Evolutionary conservation across 2,329 filamentous ascomycete genomes (phyloP).

Genomic region (Penicillium sp.): DNA sequence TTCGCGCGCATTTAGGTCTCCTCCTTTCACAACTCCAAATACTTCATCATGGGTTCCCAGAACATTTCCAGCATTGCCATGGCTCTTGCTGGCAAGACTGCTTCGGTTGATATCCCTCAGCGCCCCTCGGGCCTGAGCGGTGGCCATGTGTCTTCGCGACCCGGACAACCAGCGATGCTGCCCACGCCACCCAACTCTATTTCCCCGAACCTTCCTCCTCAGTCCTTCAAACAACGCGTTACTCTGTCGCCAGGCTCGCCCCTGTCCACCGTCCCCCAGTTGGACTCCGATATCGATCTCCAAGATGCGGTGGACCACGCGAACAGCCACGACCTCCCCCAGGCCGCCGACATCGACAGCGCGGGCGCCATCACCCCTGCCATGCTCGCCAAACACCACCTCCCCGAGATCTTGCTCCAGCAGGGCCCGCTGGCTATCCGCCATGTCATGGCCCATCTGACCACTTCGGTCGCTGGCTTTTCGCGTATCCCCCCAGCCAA

Average conservation of each 20-base stretch:
- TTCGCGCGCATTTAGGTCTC: constrained; percentile 8
- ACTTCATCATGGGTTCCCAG: constrained; percentile 44
- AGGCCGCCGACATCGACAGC: constrained; percentile 58
- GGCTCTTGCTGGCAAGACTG: constrained; percentile 50
- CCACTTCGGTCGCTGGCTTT: constrained; percentile 88
- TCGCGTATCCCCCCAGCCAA: constrained; percentile 83
- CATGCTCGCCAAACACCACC: constrained; percentile 82
- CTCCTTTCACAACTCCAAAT: constrained; percentile 9
- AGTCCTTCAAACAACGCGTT: constrained; percentile 67
- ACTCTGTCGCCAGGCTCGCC: constrained; percentile 37
- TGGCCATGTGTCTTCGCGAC: constrained; percentile 33
- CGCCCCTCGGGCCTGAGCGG: constrained; percentile 36
- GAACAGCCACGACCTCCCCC: constrained; percentile 38
- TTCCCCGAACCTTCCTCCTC: constrained; percentile 79
- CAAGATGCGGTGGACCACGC: constrained; percentile 62
- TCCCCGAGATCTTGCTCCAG: constrained; percentile 83
- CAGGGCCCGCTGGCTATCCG: constrained; percentile 91
- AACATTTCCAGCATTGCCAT: constrained; percentile 47
- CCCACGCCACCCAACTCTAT: constrained; percentile 94
- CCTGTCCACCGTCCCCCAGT: constrained; percentile 47
- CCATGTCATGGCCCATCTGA: constrained; percentile 91
- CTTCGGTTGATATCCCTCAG: constrained; percentile 49
- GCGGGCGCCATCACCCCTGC: constrained; percentile 77
- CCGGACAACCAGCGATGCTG: constrained; percentile 49
- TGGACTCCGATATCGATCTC: constrained; percentile 85